Evolutionary conservation across 2,329 filamentous ascomycete genomes (phyloP).

Genomic region (Aspergillus caelatus): DNA sequence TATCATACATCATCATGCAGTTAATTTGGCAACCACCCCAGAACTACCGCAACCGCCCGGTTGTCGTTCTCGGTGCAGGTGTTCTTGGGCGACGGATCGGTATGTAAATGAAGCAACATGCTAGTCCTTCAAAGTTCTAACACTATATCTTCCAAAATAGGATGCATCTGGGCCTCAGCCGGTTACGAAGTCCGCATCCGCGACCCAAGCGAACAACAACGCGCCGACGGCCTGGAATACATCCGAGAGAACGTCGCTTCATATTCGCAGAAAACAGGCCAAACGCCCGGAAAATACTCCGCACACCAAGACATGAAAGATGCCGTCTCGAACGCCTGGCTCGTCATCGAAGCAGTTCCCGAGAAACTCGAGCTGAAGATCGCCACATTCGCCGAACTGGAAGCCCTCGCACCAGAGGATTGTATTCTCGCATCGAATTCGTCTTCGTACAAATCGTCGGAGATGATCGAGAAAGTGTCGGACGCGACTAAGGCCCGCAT

Average conservation of each 20-base stretch:
- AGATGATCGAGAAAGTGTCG: conserved; percentile 46
- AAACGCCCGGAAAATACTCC: conserved; percentile 1
- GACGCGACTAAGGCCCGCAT: conserved; percentile 40
- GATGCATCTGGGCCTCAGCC: conserved; percentile 37
- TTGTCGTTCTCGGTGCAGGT: conserved; percentile 46
- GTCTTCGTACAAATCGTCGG: conserved; percentile 55
- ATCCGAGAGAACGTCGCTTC: conserved; percentile 16
- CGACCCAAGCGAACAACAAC: conserved; percentile 35
- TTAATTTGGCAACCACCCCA: conserved; percentile 27
- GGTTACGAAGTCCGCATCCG: conserved; percentile 30
- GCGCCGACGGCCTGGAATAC: conserved; percentile 28
- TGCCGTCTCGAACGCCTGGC: conserved; percentile 53
- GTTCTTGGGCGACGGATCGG: conserved; percentile 46
- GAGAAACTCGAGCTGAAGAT: conserved; percentile 55
- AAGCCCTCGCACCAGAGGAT: conserved; percentile 46
- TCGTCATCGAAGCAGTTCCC: conserved; percentile 57
- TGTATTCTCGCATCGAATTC: conserved; percentile 56
- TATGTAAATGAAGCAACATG: conserved; percentile 2
- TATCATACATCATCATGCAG: background rate
- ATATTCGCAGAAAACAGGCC: conserved; percentile 5
- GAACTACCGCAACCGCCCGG: conserved; percentile 39
- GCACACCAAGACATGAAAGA: conserved; percentile 41
- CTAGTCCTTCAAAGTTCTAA: no score
- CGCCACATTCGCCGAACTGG: conserved; percentile 51
- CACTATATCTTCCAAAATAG: conserved; percentile 11